phyloP scores from a whole-genome alignment of 805 yeast genomes.

The Sporopachydermia lactativora region DNA sequence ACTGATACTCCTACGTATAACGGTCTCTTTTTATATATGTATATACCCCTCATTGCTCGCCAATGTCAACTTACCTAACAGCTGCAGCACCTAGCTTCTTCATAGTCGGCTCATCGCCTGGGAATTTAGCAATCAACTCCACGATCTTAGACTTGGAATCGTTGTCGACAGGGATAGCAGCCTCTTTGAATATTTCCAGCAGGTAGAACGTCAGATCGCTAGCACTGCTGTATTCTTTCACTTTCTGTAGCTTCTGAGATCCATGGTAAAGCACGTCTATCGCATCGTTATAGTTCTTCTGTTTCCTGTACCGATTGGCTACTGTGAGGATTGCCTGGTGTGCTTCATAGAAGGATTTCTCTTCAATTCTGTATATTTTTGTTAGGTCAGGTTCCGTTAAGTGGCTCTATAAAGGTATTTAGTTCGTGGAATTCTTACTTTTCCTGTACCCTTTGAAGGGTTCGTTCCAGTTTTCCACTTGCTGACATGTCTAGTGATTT shows the following conservation, averaged over 20 bases:
- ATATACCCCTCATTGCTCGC: no score
- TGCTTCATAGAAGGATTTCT: slow-evolving; percentile 82
- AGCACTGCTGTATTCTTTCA: slow-evolving; percentile 67
- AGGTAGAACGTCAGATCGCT: slow-evolving; percentile 63
- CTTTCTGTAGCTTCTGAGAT: slow-evolving; percentile 49
- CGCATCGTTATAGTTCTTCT: slow-evolving; percentile 56
- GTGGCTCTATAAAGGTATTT: no score
- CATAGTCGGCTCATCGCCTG: slow-evolving; percentile 44
- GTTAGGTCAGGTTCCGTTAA: background rate
- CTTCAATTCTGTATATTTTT: slow-evolving; percentile 36
- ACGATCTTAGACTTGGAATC: slow-evolving; percentile 33
- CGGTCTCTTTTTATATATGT: no score
- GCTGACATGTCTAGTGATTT: no score
- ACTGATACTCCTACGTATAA: no score
- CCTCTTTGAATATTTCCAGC: slow-evolving; percentile 50
- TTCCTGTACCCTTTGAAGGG: slow-evolving; percentile 48
- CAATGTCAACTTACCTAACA: slow-evolving; percentile 17
- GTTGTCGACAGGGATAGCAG: slow-evolving; percentile 28
- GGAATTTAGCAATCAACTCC: slow-evolving; percentile 27
- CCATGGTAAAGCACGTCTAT: slow-evolving; percentile 61
- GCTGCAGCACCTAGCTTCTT: slow-evolving; percentile 53
- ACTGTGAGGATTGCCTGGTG: slow-evolving; percentile 90
- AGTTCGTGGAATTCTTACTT: no score
- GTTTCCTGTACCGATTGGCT: slow-evolving; percentile 66
- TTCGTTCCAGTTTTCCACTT: slow-evolving; percentile 34